phyloP scores from a whole-genome alignment of 2,329 filamentous ascomycete genomes.

The Colletotrichum costaricense region DNA sequence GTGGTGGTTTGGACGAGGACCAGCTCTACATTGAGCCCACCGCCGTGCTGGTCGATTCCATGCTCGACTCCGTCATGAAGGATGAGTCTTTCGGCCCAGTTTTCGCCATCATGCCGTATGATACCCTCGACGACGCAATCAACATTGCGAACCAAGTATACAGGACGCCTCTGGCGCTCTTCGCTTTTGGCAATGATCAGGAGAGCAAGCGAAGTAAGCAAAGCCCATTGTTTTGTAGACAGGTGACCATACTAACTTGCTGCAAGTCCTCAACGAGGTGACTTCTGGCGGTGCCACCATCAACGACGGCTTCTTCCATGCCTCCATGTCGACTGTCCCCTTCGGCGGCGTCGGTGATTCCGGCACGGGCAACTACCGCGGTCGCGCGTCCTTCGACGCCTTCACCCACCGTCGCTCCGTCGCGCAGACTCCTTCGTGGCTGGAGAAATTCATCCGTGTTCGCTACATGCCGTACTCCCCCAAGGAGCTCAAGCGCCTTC shows the following conservation, averaged over 20 bases:
- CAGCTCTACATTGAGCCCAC: slow-evolving; percentile 92
- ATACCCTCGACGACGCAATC: slow-evolving; percentile 88
- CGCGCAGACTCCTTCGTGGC: slow-evolving; percentile 73
- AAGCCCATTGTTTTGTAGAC: not conserved
- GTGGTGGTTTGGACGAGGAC: slow-evolving; percentile 83
- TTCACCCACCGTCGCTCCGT: slow-evolving; percentile 71
- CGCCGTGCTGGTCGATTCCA: slow-evolving; percentile 82
- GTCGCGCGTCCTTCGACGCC: slow-evolving; percentile 77
- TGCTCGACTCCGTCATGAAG: slow-evolving; percentile 79
- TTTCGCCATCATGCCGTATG: slow-evolving; percentile 82
- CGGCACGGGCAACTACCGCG: slow-evolving; percentile 81
- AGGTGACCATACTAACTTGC: slow-evolving; percentile 22
- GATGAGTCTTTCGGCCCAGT: slow-evolving; percentile 96
- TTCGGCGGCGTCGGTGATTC: slow-evolving; percentile 89
- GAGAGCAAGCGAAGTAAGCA: slow-evolving; percentile 79
- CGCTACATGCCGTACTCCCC: slow-evolving; percentile 74
- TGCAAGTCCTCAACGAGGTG: slow-evolving; percentile 67
- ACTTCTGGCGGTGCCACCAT: slow-evolving; percentile 76
- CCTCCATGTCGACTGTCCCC: slow-evolving; percentile 74
- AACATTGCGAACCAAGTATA: slow-evolving; percentile 83
- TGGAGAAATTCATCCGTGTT: slow-evolving; percentile 73
- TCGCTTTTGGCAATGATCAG: slow-evolving; percentile 83
- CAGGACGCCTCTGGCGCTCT: slow-evolving; percentile 85
- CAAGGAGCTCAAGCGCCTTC: slow-evolving; percentile 56
- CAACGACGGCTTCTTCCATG: slow-evolving; percentile 69